Evolutionary conservation across 2,329 filamentous ascomycete species (phyloP), one percentile per base, ranked within the genome.

Genomic region (Simplicillium aogashimaense): DNA sequence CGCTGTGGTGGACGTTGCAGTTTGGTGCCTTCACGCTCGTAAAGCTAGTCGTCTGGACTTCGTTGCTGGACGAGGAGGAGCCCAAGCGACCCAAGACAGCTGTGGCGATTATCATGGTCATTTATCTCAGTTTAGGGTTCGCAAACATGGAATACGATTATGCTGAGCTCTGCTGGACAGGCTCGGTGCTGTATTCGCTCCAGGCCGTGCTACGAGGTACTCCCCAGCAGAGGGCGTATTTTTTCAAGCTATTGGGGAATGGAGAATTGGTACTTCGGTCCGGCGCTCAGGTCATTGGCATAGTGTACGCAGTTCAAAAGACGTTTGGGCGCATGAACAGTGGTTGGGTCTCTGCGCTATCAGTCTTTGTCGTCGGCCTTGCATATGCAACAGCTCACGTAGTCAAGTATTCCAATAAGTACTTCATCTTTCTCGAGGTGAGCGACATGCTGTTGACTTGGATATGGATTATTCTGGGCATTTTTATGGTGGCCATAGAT

Each of bases 371-470:
- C 5, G 40, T n/a, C 25, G 5, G 49, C 9, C 35, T 47, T 3
- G 36, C 43, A 40, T 46, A 35, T 8, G 40, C 29, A 2, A 55
- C 52, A 38, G 49, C 36, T 29, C 45, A 52, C 14, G 17, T 64
- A 18, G 48, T 63, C 12, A 46, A 48, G 31, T 57, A 58, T 40
- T 58, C 62, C 25, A 59, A 61, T 33, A 53, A 48, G 30, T 59
- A 65, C 39, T 65, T 59, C 43, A 52, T 67, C 6, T 51, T 56
- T 35, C 47, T 65, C 15, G 57, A 66, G 54, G 49, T 62, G 45
- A 57, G 56, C 42, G 61, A 59, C 5, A 42, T 64, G 44, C 33
- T 53, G 36, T 42, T 54, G 7, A 54, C 51, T 31, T 43, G 45
- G 40, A 38, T 28, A 9, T 48, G 46, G 39, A 37, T 52, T 43